Base-by-base conservation (phyloP, 2,329 filamentous ascomycete species). In the Aquanectria penicillioides region DNA sequence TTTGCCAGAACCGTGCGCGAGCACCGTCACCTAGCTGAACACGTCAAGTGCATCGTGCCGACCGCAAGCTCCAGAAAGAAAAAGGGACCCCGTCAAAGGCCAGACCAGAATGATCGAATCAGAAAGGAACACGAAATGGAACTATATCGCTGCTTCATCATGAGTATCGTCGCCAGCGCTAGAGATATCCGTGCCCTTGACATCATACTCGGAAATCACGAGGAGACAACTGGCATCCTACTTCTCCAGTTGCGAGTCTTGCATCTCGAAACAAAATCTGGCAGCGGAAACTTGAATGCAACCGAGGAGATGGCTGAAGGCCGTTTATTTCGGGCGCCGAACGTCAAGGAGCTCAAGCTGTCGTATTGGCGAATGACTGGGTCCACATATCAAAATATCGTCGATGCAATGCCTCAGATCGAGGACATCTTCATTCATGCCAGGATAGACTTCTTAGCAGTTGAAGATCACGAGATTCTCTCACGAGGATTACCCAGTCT, bases 1-100 rank as follows among this genome's bases (percentile, higher is more conserved):
- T 49, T 49, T 38, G 33, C 46, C n/a, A 28, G 46, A 18, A 49
- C 46, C 15, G 25, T 49, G 10, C 46, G 37, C n/a, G 29, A 49
- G 3, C 13, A 49, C 29, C 7, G 20, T 5, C 22, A 8, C 10
- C n/a, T 49, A 6, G 46, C 46, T 8, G 15, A 33, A 15, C 23
- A 49, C n/a, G 46, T 49, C 11, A 22, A 33, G 11, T 49, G 46
- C 18, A 49, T 49, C 26, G 31, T 36, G n/a, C n/a, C n/a, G n/a
- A n/a, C n/a, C n/a, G n/a, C n/a, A n/a, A n/a, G n/a, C n/a, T n/a
- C n/a, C n/a, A n/a, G n/a, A n/a, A n/a, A n/a, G n/a, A n/a, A n/a
- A n/a, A n/a, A n/a, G n/a, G n/a, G n/a, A n/a, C n/a, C n/a, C n/a
- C n/a, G n/a, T n/a, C n/a, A n/a, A n/a, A n/a, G n/a, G n/a, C n/a